Conservation (phyloP, 1,139 yeast genomes). For the Yamadazyma membranifaciens region DNA sequence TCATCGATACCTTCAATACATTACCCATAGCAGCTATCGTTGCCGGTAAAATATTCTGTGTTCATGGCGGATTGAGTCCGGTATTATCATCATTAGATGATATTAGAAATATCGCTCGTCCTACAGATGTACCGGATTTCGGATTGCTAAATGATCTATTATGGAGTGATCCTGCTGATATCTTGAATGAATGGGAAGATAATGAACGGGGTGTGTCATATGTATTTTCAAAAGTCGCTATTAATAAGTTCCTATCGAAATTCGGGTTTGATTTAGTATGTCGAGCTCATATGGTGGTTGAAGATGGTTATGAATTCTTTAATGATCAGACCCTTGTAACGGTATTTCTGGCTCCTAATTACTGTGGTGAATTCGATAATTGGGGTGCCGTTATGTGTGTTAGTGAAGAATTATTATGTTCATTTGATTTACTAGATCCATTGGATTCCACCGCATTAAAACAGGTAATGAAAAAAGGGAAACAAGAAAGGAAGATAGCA, state of each 20-base stretch:
- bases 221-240: slow-evolving; percentile 89
- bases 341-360: slow-evolving; percentile 94
- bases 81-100: slow-evolving; percentile 89
- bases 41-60: slow-evolving; percentile 94
- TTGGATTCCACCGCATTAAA: slow-evolving; percentile 89
- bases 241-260: slow-evolving; percentile 81
- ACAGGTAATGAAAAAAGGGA: slow-evolving; percentile 87
- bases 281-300: slow-evolving; percentile 98
- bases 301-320: slow-evolving; percentile 96
- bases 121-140: slow-evolving; percentile 96
- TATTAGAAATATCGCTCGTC: slow-evolving; percentile 85
- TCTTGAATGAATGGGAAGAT: slow-evolving; percentile 96
- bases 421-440: slow-evolving; percentile 91
- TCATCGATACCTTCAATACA: slow-evolving; percentile 91
- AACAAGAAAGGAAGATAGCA: slow-evolving; percentile 71
- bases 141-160: slow-evolving; percentile 87
- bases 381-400: slow-evolving; percentile 99
- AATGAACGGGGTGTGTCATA: slow-evolving; percentile 97
- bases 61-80: slow-evolving; percentile 95
- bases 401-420: slow-evolving; percentile 84
- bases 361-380: slow-evolving; percentile 97
- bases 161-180: slow-evolving; percentile 98
- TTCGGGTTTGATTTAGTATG: slow-evolving; percentile 94
- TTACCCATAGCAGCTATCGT: slow-evolving; percentile 94
- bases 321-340: slow-evolving; percentile 92